A percentile compares a stretch with the other conserved stretches of the same genome.
phyloP scores from a whole-genome alignment of 1,284 basidiomycete species.

The Gomphus sp. region DNA sequence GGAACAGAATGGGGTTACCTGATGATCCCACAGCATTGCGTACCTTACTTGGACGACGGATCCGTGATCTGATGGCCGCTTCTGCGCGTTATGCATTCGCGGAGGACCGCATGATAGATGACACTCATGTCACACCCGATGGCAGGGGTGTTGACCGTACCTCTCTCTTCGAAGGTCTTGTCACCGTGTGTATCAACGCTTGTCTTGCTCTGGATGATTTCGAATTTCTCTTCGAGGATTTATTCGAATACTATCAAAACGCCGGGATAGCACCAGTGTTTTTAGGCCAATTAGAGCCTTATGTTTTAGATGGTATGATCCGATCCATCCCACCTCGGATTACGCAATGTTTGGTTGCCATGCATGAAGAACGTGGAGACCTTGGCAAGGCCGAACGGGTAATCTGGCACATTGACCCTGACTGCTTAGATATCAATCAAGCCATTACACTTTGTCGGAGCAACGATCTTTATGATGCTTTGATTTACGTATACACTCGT shows the following conservation, averaged over 20 bases:
- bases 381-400: slow-evolving; percentile 78
- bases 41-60: slow-evolving; percentile 63
- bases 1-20: slow-evolving; percentile 85
- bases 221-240: slow-evolving; percentile 86
- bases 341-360: slow-evolving; percentile 74
- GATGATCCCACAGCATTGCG: slow-evolving; percentile 49
- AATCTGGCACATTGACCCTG: slow-evolving; percentile 94
- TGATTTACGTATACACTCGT: slow-evolving; percentile 89
- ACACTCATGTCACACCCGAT: slow-evolving; percentile 73
- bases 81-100: slow-evolving; percentile 90
- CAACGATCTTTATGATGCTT: slow-evolving; percentile 83
- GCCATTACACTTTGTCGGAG: slow-evolving; percentile 79
- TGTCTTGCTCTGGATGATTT: slow-evolving; percentile 75
- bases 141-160: slow-evolving; percentile 91
- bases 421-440: slow-evolving; percentile 90
- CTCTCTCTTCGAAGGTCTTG: slow-evolving; percentile 81
- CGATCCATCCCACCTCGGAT: slow-evolving; percentile 76
- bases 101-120: slow-evolving; percentile 87
- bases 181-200: slow-evolving; percentile 73
- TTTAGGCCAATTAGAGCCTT: slow-evolving; percentile 74
- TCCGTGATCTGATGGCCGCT: slow-evolving; percentile 79
- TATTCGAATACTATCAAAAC: slow-evolving; percentile 86
- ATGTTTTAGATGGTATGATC: slow-evolving; percentile 72
- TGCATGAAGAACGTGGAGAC: slow-evolving; percentile 67
- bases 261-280: slow-evolving; percentile 85